Conservation (phyloP, 352 stramenopile genomes). For the Blastocystis sp. region DNA sequence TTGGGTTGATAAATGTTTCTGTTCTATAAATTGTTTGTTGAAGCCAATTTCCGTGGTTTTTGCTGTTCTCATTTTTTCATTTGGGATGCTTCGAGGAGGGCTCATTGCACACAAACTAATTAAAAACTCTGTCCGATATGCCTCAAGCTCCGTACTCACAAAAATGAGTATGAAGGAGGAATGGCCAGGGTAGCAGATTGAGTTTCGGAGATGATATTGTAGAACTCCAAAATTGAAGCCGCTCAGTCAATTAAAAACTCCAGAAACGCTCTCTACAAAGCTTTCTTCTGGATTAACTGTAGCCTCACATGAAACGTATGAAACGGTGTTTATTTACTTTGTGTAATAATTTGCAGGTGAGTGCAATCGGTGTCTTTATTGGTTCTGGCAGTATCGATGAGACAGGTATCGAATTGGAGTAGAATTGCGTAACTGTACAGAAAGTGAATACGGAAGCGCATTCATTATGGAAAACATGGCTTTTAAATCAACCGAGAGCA, state of each 20-base stretch:
- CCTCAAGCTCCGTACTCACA: not conserved
- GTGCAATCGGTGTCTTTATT: conserved; percentile 78
- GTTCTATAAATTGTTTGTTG: not conserved
- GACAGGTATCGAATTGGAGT: conserved; percentile 65
- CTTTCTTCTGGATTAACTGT: conserved; percentile 77
- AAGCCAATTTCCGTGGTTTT: not conserved
- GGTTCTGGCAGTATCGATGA: conserved; percentile 77
- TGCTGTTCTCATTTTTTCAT: not conserved
- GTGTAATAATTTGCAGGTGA: conserved; percentile 68
- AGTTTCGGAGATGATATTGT: not conserved
- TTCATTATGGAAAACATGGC: conserved; percentile 79
- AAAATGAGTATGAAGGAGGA: conserved; percentile 20
- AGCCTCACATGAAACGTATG: conserved; percentile 81
- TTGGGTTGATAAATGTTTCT: not conserved
- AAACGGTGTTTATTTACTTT: conserved; percentile 28
- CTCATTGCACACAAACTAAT: not conserved
- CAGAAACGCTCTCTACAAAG: conserved; percentile 75
- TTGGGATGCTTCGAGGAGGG: not conserved
- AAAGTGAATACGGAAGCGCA: conserved; percentile 68
- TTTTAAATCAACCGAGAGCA: conserved; percentile 77
- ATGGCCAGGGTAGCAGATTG: not conserved
- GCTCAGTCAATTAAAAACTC: conserved; percentile 73
- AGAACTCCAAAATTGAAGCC: conserved; percentile 76
- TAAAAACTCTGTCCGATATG: not conserved
- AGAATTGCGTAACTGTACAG: not conserved